Evolutionary conservation across 164 flowering plant species (phyloP), one percentile per base, ranked within the genome.

Genomic region (Sedum album): DNA sequence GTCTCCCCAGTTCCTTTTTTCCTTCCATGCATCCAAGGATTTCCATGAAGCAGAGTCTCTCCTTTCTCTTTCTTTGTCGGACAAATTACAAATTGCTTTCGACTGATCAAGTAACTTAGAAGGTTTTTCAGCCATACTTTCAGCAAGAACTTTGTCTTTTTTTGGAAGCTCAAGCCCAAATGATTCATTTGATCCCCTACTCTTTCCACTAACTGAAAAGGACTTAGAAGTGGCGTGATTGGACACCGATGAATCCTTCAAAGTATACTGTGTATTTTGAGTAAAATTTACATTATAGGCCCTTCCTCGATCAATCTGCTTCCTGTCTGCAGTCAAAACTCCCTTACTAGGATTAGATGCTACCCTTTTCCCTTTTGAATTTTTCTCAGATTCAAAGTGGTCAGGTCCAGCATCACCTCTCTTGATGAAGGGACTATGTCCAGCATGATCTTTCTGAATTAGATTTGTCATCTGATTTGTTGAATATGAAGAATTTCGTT

Each of bases 1-100:
- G 66, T 88, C 96, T 72, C 84, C 89, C 98, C 98, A 93, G 72
- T 90, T 88, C 69, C 98, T 84, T 77, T 87, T 90, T 78, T 90
- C 93, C 73, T 87, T 93, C 98, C 98, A 93, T 48, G 96, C 96
- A 86, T 93, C 89, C 91, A 88, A 76, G 60, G 88, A 78, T 71
- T 84, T 90, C 82, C 81, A 77, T 51, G 82, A 75, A 68, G 77
- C 28, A n/a, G 74, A 68, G 74, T 70, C 79, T 76, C 83, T 86
- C 78, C 73, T 87, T 66, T 88, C 98, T 70, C 77, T 89, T 41
- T 88, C 96, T 76, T 82, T 88, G 64, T 86, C 96, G 18, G 70
- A 35, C 48, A 73, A 66, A 67, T 81, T 64, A 68, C 23, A 70
- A 38, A 73, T 78, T 70, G 76, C 83, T 72, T 79, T 84, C 15